phyloP scores from a whole-genome alignment of 441 rosid genomes.

The Monsonia emarginata region DNA sequence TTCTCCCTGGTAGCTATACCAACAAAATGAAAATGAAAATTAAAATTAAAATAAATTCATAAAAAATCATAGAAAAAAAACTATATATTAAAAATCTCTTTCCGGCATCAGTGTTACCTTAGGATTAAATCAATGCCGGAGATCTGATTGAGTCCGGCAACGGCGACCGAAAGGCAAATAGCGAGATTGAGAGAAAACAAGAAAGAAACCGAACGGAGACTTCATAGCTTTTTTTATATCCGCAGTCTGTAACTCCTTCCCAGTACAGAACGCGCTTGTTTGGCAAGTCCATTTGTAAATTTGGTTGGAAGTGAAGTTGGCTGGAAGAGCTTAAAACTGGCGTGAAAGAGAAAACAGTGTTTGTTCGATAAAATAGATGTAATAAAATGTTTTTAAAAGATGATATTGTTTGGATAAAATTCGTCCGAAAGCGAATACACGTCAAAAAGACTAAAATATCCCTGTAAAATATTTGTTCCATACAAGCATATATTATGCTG shows the following conservation, averaged over 20 bases:
- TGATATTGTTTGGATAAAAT: too few species aligned
- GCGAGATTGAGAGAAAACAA: constrained; percentile 13
- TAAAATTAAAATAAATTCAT: neutral
- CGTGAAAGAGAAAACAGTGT: too few species aligned
- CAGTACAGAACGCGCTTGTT: neutral
- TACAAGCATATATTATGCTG: too few species aligned
- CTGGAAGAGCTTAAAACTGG: too few species aligned
- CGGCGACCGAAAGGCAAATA: constrained; percentile 14
- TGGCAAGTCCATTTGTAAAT: too few species aligned
- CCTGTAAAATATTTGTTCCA: too few species aligned
- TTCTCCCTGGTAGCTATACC: constrained; percentile 29
- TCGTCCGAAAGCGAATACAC: too few species aligned
- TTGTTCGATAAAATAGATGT: too few species aligned
- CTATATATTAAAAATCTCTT: neutral
- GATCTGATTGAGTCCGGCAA: constrained; percentile 34
- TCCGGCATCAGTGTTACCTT: constrained; percentile 25
- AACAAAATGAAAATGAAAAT: constrained; percentile 4
- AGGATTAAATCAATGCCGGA: constrained; percentile 44
- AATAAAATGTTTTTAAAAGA: too few species aligned
- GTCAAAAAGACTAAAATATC: too few species aligned
- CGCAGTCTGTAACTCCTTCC: constrained; percentile 1
- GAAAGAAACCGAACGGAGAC: constrained; percentile 14
- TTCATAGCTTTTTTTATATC: constrained; percentile 20
- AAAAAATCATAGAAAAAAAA: neutral
- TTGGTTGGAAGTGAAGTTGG: too few species aligned